Base-by-base conservation (phyloP, 2,329 filamentous ascomycete species). In the Anthostomella pinea region DNA sequence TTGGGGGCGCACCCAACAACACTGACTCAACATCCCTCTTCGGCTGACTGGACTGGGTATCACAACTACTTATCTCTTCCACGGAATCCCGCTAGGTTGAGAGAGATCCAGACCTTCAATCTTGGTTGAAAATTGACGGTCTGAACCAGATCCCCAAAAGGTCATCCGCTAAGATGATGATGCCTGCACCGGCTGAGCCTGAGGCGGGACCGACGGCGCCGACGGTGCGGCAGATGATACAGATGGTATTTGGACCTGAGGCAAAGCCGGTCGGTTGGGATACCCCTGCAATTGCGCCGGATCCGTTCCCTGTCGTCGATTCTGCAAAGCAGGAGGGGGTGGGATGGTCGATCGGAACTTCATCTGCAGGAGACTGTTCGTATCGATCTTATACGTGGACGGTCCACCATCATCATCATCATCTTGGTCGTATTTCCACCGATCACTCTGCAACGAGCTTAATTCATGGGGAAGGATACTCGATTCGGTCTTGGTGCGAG, bases 401-500 rank as follows among this genome's bases (percentile, higher is more conserved):
- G 82, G 78, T 39, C 89, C 85, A 34, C 90, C 85, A 30, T 94
- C 87, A 45, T 84, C 57, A 29, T 50, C 83, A 43, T 89, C 87
- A 52, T 95, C 87, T 17, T 83, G 82, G 56, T 94, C 87, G 65
- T 87, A 95, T 65, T 89, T 94, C 77, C 85, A 95, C 43, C 82
- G 77, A 57, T 91, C 86, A 17, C 62, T 59, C 65, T 68, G 57
- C 63, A 68, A 24, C 20, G 33, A 41, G 27, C 48, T 45, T 17
- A 38, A 23, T 25, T 59, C 75, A n/a, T 33, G 48, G 16, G 48
- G 46, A 33, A 53, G 57, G 30, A 49, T 58, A 36, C 35, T 48
- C 31, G 51, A 38, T 27, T 40, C 49, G 25, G 30, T 24, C 11
- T 38, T 38, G 17, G 27, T 13, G 26, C 45, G 74, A 57, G 88